Conservation (phyloP, 192 early-diverging fungal genomes). For the Backusella morwellensis region DNA sequence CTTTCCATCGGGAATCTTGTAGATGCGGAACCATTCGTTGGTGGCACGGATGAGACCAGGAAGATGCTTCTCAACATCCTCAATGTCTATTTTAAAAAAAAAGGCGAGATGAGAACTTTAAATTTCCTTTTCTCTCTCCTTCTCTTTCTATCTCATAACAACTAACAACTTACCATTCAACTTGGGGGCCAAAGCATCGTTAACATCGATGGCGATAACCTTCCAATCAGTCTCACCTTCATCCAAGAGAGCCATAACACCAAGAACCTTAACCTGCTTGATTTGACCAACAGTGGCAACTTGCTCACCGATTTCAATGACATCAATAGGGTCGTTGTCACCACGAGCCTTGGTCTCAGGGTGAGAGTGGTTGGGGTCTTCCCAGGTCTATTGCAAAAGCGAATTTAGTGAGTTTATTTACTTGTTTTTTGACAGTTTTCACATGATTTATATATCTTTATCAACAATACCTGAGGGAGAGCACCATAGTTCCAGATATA, state of each 20-base stretch:
- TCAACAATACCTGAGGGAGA: slow-evolving; percentile 76
- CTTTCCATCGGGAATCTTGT: slow-evolving; percentile 99
- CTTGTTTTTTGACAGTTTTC: neutral
- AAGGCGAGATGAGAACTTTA: neutral
- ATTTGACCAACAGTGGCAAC: slow-evolving; percentile 92
- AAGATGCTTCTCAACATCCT: slow-evolving; percentile 97
- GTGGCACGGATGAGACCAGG: slow-evolving; percentile 95
- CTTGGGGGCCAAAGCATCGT: slow-evolving; percentile 95
- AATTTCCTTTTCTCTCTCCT: neutral
- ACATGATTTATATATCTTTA: neutral
- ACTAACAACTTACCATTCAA: slow-evolving; percentile 69
- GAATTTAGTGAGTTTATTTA: neutral
- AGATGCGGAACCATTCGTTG: slow-evolving; percentile 99
- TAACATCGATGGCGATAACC: slow-evolving; percentile 96
- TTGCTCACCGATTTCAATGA: slow-evolving; percentile 96
- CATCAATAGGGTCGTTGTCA: slow-evolving; percentile 98
- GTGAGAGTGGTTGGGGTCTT: slow-evolving; percentile 89
- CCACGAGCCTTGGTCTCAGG: slow-evolving; percentile 94
- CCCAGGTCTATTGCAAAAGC: slow-evolving; percentile 81
- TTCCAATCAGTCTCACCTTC: slow-evolving; percentile 99
- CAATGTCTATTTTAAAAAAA: slow-evolving; percentile 66
- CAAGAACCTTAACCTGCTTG: slow-evolving; percentile 99
- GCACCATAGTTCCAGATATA: slow-evolving; percentile 99
- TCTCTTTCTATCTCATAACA: neutral
- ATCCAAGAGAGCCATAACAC: slow-evolving; percentile 98